Evolutionary conservation across 805 yeast genomes (phyloP), one percentile per base, ranked within the genome.

Genomic region (Blastobotrys terrestris): DNA sequence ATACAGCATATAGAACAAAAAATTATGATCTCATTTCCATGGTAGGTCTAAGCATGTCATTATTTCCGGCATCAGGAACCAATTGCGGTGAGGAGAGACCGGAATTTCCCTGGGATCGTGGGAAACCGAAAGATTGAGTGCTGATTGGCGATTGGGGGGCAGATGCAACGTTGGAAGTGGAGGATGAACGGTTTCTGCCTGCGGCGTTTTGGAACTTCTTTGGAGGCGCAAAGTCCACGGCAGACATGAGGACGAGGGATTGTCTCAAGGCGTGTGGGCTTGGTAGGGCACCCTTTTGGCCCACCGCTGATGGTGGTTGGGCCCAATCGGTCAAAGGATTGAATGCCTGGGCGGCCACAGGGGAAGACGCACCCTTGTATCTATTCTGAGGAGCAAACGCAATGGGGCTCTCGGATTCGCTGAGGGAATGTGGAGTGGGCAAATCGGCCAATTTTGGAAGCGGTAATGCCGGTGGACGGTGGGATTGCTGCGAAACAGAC

Each of bases 181-280:
- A 26, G 35, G 45, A 43, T 5, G 22, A 16, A 8, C 22, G 22
- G 18, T 20, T 43, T 5, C 45, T 8, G 3, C 26, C n/a, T 5
- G n/a, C 11, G 26, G 11, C 21, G 39, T 16, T 15, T 18, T 7
- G 7, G 49, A 42, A 57, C 53, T 58, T 58, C 51, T 55, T 53
- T 13, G 64, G 63, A 14, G 64, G 63, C 4, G 62, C 61, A 48
- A 60, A 61, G 44, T 60, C 63, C 39, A 58, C 49, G 35, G 50
- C 42, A 15, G 60, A 50, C 42, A 58, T 45, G 45, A 59, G 49
- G 2, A 53, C 55, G 16, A 57, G 58, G 46, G 57, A 53, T 44
- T 57, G 54, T 39, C 62, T 53, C 16, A 61, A 48, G 13, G 56
- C 61, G 35, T 59, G 59, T 5, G 64, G 64, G 35, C 59, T 52